Percentiles rank a stretch among this genome's conserved stretches.
These are phyloP conservation scores for Amanita brunnescens DNA, from an alignment of 768 basidiomycete species.

Conservation along the genomic window DNA sequence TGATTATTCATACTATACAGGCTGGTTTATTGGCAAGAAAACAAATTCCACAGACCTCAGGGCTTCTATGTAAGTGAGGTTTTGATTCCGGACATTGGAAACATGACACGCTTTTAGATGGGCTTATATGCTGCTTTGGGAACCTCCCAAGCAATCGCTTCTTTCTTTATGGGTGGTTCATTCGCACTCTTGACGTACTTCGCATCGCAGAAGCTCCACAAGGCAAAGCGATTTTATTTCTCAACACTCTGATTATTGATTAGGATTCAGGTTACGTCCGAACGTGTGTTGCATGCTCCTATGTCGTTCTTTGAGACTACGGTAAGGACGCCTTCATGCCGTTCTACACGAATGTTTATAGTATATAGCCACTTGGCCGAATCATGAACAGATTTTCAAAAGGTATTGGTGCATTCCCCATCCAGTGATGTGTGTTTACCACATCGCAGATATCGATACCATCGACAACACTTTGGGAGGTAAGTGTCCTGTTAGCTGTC, in stretches of 20 bases:
- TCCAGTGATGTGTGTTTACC: neutral
- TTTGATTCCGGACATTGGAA: neutral
- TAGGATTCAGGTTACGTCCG: constrained; percentile 43
- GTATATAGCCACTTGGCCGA: constrained; percentile 59
- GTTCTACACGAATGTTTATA: constrained; percentile 8
- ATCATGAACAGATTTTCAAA: constrained; percentile 90
- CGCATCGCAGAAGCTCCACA: constrained; percentile 64
- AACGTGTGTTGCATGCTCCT: constrained; percentile 72
- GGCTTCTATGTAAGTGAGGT: constrained; percentile 61
- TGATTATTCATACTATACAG: constrained; percentile 22
- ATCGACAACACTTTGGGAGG: constrained; percentile 67
- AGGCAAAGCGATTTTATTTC: constrained; percentile 23
- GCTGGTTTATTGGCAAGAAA: constrained; percentile 83
- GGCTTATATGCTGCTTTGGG: constrained; percentile 73
- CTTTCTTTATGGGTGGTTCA: constrained; percentile 58
- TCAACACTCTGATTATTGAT: neutral
- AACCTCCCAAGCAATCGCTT: constrained; percentile 55
- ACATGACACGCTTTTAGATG: constrained; percentile 41
- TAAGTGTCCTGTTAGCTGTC: constrained; percentile 13
- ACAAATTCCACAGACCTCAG: constrained; percentile 45
- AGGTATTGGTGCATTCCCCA: constrained; percentile 25
- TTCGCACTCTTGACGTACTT: constrained; percentile 68
- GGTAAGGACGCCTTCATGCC: constrained; percentile 25
- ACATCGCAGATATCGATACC: constrained; percentile 57
- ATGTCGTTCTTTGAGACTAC: constrained; percentile 91